Conservation (phyloP, 1,284 basidiomycete genomes). For the Sanghuangporus baumii region DNA sequence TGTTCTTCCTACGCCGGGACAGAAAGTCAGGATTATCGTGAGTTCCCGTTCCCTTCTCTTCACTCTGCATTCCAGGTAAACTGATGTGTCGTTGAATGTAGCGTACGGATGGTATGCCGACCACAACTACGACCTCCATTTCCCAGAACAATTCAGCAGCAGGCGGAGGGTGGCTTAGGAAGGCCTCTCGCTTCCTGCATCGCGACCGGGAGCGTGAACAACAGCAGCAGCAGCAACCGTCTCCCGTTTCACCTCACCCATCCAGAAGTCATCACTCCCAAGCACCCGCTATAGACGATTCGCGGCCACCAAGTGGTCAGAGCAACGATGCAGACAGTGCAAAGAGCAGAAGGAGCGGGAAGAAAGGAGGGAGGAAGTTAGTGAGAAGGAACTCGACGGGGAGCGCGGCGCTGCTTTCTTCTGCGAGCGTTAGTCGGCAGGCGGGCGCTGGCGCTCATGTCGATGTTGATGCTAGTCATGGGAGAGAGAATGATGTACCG, state of each 20-base stretch:
- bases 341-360: neutral
- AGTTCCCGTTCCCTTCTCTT: no score
- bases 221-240: no score
- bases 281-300: neutral
- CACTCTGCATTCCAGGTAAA: neutral
- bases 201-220: neutral
- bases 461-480: neutral
- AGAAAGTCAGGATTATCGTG: slow-evolving; percentile 67
- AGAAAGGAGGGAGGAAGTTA: neutral
- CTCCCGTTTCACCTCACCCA: no score
- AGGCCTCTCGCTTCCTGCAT: neutral
- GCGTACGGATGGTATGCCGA: slow-evolving; percentile 1
- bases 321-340: neutral
- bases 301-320: neutral
- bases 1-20: slow-evolving; percentile 56
- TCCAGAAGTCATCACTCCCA: neutral
- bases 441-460: neutral
- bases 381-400: slow-evolving; percentile 10
- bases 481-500: neutral
- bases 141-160: neutral
- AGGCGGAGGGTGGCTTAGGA: neutral
- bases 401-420: neutral
- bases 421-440: neutral
- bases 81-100: neutral
- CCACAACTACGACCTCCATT: neutral